These are phyloP conservation scores for Aspergillus brunneoviolaceus DNA, from an alignment of 2,329 filamentous ascomycete genomes.

Conservation along the genomic window DNA sequence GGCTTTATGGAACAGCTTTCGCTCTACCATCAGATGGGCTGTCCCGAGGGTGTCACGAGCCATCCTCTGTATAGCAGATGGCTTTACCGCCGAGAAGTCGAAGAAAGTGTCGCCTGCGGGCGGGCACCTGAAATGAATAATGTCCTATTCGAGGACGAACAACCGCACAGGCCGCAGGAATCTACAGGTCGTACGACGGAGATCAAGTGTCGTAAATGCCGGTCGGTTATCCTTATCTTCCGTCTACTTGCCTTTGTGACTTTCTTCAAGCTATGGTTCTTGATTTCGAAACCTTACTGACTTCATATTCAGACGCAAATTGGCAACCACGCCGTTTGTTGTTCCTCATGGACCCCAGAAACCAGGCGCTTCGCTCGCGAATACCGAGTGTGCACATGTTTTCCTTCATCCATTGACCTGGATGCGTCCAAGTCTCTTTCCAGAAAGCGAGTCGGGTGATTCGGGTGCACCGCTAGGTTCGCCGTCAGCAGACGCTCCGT, in stretches of 20 bases:
- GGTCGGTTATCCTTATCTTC: slow-evolving; percentile 50
- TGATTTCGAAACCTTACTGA: slow-evolving; percentile 8
- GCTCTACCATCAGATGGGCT: slow-evolving; percentile 85
- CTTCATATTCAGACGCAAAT: slow-evolving; percentile 48
- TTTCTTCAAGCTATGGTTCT: not conserved
- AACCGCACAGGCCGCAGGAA: slow-evolving; percentile 30
- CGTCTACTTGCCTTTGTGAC: not conserved
- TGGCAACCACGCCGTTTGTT: slow-evolving; percentile 68
- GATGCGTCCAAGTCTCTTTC: slow-evolving; percentile 80
- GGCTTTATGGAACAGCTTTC: slow-evolving; percentile 89
- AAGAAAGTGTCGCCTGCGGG: slow-evolving; percentile 68
- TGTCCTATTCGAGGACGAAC: slow-evolving; percentile 69
- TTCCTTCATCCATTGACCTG: slow-evolving; percentile 91
- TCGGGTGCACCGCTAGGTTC: slow-evolving; percentile 20
- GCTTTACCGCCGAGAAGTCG: slow-evolving; percentile 65
- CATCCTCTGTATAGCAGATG: slow-evolving; percentile 79
- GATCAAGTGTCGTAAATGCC: slow-evolving; percentile 88
- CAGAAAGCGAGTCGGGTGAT: slow-evolving; percentile 20
- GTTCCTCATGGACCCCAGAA: slow-evolving; percentile 56
- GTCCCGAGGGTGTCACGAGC: slow-evolving; percentile 65
- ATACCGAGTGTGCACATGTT: slow-evolving; percentile 70
- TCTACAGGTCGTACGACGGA: slow-evolving; percentile 46
- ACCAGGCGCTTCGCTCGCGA: slow-evolving; percentile 21
- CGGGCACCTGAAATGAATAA: slow-evolving; percentile 73
- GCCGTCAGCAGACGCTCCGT: slow-evolving; percentile 64